These are phyloP conservation scores for Aspergillus cavernicola DNA, from an alignment of 495 filamentous ascomycete species.

Conservation along the genomic window DNA sequence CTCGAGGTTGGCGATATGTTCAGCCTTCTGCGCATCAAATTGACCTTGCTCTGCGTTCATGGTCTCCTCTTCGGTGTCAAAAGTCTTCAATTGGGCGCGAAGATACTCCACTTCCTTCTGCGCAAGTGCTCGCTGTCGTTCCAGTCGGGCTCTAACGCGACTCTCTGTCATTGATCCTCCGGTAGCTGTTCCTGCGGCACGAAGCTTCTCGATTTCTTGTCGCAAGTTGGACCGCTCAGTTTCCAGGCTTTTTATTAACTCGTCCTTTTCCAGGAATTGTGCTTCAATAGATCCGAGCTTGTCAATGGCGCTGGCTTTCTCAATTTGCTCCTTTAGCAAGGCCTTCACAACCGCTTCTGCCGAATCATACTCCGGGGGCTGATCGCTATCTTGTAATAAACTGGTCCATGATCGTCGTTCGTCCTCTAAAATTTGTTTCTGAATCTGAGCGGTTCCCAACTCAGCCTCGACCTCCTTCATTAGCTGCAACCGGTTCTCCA, in stretches of 20 bases:
- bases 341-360: conserved; percentile 86
- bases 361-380: conserved; percentile 70
- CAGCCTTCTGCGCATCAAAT: conserved; percentile 70
- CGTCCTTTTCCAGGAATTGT: conserved; percentile 76
- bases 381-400: conserved; percentile 68
- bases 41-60: conserved; percentile 65
- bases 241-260: conserved; percentile 68
- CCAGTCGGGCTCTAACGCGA: conserved; percentile 64
- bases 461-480: conserved; percentile 72
- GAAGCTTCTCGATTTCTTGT: conserved; percentile 68
- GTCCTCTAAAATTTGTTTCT: conserved; percentile 83
- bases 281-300: conserved; percentile 73
- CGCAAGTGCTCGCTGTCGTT: conserved; percentile 79
- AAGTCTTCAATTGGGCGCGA: conserved; percentile 85
- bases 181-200: conserved; percentile 29
- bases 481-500: conserved; percentile 72
- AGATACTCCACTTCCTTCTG: conserved; percentile 92
- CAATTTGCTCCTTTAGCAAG: conserved; percentile 74
- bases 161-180: conserved; percentile 42
- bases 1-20: conserved; percentile 79
- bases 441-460: conserved; percentile 71
- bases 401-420: conserved; percentile 83
- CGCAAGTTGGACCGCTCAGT: conserved; percentile 56
- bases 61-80: conserved; percentile 83
- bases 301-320: conserved; percentile 72